Evolutionary conservation across 148 eudicot species (phyloP), one percentile per base, ranked within the genome.

Genomic region (Vaccinium corymbosum): DNA sequence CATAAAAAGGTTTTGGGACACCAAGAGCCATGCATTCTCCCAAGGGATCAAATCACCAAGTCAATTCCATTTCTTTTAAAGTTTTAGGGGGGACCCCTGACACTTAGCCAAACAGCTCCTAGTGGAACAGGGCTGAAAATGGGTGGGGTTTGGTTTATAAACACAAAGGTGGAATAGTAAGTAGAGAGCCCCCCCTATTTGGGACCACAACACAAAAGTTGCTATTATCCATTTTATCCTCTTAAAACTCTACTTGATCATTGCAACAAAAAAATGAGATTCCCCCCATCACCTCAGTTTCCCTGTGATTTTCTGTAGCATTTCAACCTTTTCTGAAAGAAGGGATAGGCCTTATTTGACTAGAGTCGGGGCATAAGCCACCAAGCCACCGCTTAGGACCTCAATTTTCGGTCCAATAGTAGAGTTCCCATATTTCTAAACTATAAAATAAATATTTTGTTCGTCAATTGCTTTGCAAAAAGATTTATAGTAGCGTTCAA

Each of bases 161-260:
- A 71, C 48, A 71, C 20, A 10, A 35, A 71, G 35, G 48, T 38
- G 49, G 50, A 32, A 72, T 38, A 38, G 68, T 62, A 35, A 72
- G 76, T 17, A 72, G 0, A 57, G 7, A 61, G 25, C 10, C 19
- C 7, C 76, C 19, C 7, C 76, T 16, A 68, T 29, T 4, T 72
- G n/a, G 76, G 76, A 72, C 76, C 76, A 72, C 76, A 6, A 17
- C 76, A 72, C 49, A 38, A 72, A 32, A 32, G 76, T 38, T 72
- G 75, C 49, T 72, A 32, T 35, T 29, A 4, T 2, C 20, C 35
- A 9, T 32, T 62, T 72, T 72, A 32, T 38, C n/a, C 76, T 16
- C 76, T 32, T 42, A 42, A 5, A 72, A 32, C n/a, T 72, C n/a
- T 72, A 15, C 50, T 4, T 72, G 9, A 72, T 72, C 76, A 72